A percentile compares a stretch with the other conserved stretches of the same genome.
phyloP scores from a whole-genome alignment of 2,329 filamentous ascomycete species.

The Arachnomyces sp. region DNA sequence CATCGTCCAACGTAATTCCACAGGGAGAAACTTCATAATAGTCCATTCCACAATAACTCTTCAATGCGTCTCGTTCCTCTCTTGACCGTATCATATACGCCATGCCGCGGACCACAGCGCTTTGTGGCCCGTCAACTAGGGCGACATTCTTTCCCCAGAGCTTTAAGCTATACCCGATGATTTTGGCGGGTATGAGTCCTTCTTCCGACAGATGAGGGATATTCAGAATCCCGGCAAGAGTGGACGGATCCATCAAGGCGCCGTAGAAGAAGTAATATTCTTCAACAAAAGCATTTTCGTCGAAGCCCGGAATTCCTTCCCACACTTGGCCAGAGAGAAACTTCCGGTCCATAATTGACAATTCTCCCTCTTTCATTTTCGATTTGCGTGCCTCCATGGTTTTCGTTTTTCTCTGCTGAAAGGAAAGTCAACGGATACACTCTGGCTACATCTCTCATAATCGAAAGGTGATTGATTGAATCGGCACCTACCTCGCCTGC shows the following conservation, averaged over 20 bases:
- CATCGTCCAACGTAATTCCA: slow-evolving; percentile 4
- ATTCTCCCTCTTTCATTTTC: no score
- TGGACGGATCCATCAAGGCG: slow-evolving; percentile 5
- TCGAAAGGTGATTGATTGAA: no score
- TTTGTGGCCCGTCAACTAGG: slow-evolving; percentile 4
- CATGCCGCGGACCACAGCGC: slow-evolving; percentile 5
- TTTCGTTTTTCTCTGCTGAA: no score
- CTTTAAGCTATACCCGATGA: slow-evolving; percentile 8
- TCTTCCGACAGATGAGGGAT: not conserved
- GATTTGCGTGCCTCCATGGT: no score
- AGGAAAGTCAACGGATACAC: no score
- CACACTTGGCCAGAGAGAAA: no score
- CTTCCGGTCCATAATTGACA: no score
- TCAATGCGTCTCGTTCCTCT: slow-evolving; percentile 2
- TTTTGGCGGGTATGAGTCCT: slow-evolving; percentile 1
- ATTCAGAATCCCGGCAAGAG: slow-evolving; percentile 6
- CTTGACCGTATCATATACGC: slow-evolving; percentile 7
- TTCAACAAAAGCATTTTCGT: no score
- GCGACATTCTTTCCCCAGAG: slow-evolving; percentile 6
- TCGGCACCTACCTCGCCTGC: no score
- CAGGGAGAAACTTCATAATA: slow-evolving; percentile 1
- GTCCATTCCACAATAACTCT: slow-evolving; percentile 2
- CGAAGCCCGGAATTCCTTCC: no score
- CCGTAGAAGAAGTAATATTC: slow-evolving; percentile 14
- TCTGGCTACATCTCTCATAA: no score